Conservation (phyloP, 257 asterid genomes). For the Osmanthus fragrans region DNA sequence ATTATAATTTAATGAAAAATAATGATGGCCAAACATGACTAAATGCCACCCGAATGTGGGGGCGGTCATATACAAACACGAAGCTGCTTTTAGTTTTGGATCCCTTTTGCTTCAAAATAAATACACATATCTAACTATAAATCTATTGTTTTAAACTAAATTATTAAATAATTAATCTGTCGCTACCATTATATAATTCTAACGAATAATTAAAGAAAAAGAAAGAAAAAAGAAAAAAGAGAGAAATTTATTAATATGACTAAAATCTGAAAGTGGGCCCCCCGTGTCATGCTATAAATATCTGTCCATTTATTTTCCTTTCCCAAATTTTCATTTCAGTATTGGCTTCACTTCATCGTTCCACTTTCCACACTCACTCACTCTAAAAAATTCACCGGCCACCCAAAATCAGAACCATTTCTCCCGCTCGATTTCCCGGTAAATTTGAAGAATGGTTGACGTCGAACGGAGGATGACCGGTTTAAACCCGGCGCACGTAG, state of each 20-base stretch:
- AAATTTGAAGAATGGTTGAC: conserved; percentile 64
- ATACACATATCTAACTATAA: not conserved
- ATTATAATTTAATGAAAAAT: no score
- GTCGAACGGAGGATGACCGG: conserved; percentile 95
- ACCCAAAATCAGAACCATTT: not conserved
- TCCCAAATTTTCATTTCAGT: conserved; percentile 38
- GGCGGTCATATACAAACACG: not conserved
- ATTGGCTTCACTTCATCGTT: conserved; percentile 30
- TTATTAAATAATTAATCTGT: conserved; percentile 9
- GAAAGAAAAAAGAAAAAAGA: not conserved
- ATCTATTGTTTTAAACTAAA: not conserved
- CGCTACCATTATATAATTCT: conserved; percentile 16
- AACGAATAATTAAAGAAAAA: conserved; percentile 3
- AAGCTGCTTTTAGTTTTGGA: not conserved
- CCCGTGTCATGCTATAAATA: conserved; percentile 46
- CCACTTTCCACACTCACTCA: conserved; percentile 10
- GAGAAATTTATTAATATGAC: not conserved
- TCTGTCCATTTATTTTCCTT: conserved; percentile 22
- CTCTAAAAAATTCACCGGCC: conserved; percentile 10
- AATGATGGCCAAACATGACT: no score
- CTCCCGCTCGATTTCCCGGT: not conserved
- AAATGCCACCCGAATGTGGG: not conserved
- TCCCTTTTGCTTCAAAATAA: not conserved
- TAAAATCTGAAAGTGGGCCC: conserved; percentile 48
- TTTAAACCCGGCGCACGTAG: conserved; percentile 76